A percentile compares a stretch with the other conserved stretches of the same genome.
Evolutionary conservation across 1,284 basidiomycete species (phyloP).

Genomic region (Rhodotorula sp.): DNA sequence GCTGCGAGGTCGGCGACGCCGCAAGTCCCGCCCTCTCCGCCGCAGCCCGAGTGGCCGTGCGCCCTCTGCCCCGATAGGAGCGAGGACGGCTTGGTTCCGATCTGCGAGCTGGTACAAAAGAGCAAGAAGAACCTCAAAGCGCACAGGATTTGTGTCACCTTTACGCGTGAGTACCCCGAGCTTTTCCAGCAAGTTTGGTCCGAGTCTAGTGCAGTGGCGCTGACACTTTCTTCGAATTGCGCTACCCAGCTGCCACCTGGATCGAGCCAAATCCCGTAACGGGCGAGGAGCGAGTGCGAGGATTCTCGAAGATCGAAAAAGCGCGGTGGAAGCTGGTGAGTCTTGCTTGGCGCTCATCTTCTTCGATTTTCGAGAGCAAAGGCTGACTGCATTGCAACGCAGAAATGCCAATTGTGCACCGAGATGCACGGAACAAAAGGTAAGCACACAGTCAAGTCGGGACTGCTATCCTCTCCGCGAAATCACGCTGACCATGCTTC

Average conservation of each 20-base stretch:
- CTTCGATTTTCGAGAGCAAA: background rate
- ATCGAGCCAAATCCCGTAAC: constrained; percentile 36
- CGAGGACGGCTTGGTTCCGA: constrained; percentile 40
- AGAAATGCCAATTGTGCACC: constrained; percentile 85
- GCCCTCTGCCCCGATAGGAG: constrained; percentile 49
- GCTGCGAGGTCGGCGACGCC: background rate
- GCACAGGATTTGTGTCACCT: constrained; percentile 43
- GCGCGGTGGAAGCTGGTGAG: constrained; percentile 85
- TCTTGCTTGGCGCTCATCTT: constrained; percentile 33
- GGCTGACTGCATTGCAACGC: background rate
- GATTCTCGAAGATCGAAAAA: constrained; percentile 77
- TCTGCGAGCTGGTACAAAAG: constrained; percentile 32
- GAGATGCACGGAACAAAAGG: constrained; percentile 76
- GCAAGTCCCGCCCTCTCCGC: background rate
- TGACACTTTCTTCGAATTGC: background rate
- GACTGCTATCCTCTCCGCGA: background rate
- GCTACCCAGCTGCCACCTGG: constrained; percentile 43
- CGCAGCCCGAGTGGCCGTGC: constrained; percentile 43
- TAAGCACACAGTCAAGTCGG: background rate
- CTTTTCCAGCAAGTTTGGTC: background rate
- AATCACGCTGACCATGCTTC: background rate
- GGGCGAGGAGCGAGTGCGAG: constrained; percentile 63
- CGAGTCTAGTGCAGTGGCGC: background rate
- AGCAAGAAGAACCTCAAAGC: constrained; percentile 23
- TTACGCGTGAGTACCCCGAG: constrained; percentile 44